A percentile compares a stretch with the other conserved stretches of the same genome.
Evolutionary conservation across 2,329 filamentous ascomycete species (phyloP).

Genomic region (Sphaerulina vaccinii): DNA sequence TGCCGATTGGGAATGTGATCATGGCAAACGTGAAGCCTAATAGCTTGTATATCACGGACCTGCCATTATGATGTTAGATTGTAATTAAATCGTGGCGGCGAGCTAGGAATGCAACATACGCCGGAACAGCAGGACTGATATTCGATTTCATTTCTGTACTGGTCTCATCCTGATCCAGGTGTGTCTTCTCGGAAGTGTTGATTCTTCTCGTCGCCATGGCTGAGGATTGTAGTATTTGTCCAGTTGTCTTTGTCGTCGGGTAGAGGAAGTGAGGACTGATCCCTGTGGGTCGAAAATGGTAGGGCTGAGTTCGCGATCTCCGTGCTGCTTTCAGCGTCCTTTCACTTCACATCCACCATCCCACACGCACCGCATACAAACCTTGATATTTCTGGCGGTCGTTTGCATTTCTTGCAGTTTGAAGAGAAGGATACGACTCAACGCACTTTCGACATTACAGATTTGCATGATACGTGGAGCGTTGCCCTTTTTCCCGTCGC

Average conservation of each 20-base stretch:
- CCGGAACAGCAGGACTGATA: constrained; percentile 78
- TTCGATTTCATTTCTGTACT: constrained; percentile 55
- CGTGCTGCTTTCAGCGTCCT: neutral
- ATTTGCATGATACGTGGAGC: constrained; percentile 1
- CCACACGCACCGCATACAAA: neutral
- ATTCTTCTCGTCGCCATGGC: constrained; percentile 70
- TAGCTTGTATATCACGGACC: constrained; percentile 85
- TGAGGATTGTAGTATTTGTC: neutral
- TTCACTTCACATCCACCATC: neutral
- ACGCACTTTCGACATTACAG: neutral
- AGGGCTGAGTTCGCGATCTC: constrained; percentile 4
- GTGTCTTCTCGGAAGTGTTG: constrained; percentile 63
- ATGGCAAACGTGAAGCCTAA: constrained; percentile 89
- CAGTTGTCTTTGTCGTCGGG: neutral
- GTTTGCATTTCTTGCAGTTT: neutral
- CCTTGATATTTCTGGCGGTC: neutral
- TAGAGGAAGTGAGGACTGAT: neutral
- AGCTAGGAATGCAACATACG: constrained; percentile 52
- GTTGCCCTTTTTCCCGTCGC: constrained; percentile 6
- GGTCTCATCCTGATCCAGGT: constrained; percentile 49
- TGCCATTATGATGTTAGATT: constrained; percentile 37
- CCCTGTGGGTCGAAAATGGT: neutral
- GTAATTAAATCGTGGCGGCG: neutral
- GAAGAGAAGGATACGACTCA: neutral
- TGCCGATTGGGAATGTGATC: constrained; percentile 81